Evolutionary conservation across 306 rosid genomes (phyloP), one percentile per base, ranked within the genome.

Genomic region (Sicyos edulis): DNA sequence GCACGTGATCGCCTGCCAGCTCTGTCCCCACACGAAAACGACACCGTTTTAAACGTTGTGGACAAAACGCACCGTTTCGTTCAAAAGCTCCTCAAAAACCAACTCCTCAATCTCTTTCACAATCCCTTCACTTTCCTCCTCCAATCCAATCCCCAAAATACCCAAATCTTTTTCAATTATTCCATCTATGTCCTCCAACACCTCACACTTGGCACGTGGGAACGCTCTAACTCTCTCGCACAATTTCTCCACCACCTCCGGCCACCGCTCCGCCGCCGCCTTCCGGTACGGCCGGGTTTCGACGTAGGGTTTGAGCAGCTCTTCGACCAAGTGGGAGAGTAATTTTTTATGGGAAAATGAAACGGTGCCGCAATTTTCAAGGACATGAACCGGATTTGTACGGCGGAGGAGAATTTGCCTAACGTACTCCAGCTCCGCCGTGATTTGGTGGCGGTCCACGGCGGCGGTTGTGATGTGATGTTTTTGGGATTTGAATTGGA

Each of bases 161-260:
- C 78, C 73, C 80, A 87, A 37, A 56, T 90, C 96, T 60, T 81
- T 73, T 12, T 84, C 97, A 1, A 93, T 76, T 78, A 93, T 78
- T 10, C 57, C 84, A 70, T 90, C 95, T 9, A 90, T 86, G 75
- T 93, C 98, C 53, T 93, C 96, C 54, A 90, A 83, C 16, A 86
- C 85, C 68, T 75, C 85, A 59, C 98, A 93, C 10, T 83, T 80
- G 0, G 82, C 82, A 14, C 85, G 22, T 15, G 89, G 89, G 54
- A 82, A 86, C 42, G 75, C 84, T 45, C 61, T 75, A 4, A 93
- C 76, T 80, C 85, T 87, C 54, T 64, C 53, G 75, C 90, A 90
- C 74, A 93, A 67, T 0, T 52, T 76, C 70, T 86, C 85, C 2
- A 63, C 51, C 54, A 92, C 40, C 26, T 47, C 64, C 45, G 84